Percentiles rank a stretch among this genome's conserved stretches.
These are phyloP conservation scores for Calonectria fujianensis DNA, from an alignment of 2,329 filamentous ascomycete species.

Conservation along the genomic window DNA sequence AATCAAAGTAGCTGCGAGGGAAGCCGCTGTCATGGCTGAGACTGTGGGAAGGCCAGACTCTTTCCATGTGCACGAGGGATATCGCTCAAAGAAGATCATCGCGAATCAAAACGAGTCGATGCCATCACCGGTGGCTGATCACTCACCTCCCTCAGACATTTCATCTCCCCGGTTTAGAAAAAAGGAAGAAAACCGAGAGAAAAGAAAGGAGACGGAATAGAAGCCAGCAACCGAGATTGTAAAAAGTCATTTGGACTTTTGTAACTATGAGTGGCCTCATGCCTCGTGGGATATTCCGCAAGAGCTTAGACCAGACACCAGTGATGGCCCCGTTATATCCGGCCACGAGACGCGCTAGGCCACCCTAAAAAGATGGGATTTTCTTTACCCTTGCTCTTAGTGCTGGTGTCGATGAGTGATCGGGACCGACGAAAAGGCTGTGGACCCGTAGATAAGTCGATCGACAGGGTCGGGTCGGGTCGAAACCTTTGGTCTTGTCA, in stretches of 20 bases:
- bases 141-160: constrained; percentile 3
- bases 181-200: not conserved
- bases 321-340: constrained; percentile 23
- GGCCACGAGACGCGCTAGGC: constrained; percentile 19
- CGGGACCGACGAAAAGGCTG: constrained; percentile 19
- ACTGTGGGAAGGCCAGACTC: constrained; percentile 5
- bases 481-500: constrained; percentile 1
- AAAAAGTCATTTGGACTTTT: not conserved
- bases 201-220: not conserved
- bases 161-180: not conserved
- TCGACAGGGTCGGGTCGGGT: constrained; percentile 24
- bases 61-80: not conserved
- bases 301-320: constrained; percentile 5
- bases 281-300: constrained; percentile 13
- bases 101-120: constrained; percentile 16
- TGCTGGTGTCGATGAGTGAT: constrained; percentile 10
- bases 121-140: constrained; percentile 16
- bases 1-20: not conserved
- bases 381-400: constrained; percentile 5
- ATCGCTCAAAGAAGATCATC: not conserved
- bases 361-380: constrained; percentile 23
- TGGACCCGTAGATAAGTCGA: constrained; percentile 1
- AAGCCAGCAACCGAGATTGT: not conserved
- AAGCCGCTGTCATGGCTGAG: constrained; percentile 7
- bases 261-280: constrained; percentile 12